Percentiles rank a stretch among this genome's conserved stretches.
Conservation (phyloP, 495 filamentous ascomycete species). For the Penicillium maclennaniae region DNA sequence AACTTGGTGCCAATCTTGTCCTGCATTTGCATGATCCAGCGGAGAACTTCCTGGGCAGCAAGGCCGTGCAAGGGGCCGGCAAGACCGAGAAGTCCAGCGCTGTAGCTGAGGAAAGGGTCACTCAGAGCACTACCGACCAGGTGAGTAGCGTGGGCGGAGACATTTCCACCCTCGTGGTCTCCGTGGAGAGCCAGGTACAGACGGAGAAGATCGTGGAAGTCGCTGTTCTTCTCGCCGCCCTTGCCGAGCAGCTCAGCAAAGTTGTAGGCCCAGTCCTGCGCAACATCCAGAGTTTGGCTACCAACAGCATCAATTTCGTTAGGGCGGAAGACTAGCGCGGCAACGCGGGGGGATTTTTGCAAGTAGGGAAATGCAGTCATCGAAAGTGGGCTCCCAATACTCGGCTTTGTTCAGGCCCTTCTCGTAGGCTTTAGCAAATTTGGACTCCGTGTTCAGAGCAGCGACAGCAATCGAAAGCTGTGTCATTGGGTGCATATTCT, state of each 20-base stretch:
- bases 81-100: conserved; percentile 90
- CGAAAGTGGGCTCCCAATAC: conserved; percentile 98
- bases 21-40: conserved; percentile 95
- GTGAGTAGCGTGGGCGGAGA: conserved; percentile 95
- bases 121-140: conserved; percentile 92
- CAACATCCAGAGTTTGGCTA: conserved; percentile 37
- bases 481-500: conserved; percentile 92
- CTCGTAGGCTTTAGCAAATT: conserved; percentile 91
- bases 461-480: conserved; percentile 94
- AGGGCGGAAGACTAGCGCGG: conserved; percentile 94
- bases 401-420: conserved; percentile 85
- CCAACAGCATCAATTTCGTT: conserved; percentile 65
- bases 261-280: conserved; percentile 97
- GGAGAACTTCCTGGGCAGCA: conserved; percentile 93
- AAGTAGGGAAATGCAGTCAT: conserved; percentile 88
- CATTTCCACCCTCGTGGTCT: conserved; percentile 97
- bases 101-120: conserved; percentile 94
- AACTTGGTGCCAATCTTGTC: conserved; percentile 73
- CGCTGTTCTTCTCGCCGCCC: conserved; percentile 75
- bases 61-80: conserved; percentile 94
- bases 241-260: conserved; percentile 96
- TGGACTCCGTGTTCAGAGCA: conserved; percentile 84
- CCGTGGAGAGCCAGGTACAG: conserved; percentile 95
- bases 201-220: conserved; percentile 92
- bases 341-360: conserved; percentile 96